Percentiles rank a stretch among this genome's conserved stretches.
phyloP scores from a whole-genome alignment of 805 yeast genomes.

The Candida anglica region DNA sequence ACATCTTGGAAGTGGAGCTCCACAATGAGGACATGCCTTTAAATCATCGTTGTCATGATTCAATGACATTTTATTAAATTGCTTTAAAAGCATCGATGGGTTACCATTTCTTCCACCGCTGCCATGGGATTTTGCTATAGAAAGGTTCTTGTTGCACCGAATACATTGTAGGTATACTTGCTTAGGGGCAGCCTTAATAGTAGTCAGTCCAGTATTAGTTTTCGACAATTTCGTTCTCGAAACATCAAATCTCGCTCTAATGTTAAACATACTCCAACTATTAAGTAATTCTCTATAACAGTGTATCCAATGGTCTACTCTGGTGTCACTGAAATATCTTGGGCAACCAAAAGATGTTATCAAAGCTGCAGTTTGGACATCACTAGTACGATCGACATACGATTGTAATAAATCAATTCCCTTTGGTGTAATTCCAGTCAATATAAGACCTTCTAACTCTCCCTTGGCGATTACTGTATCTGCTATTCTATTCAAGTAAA shows the following conservation, averaged over 20 bases:
- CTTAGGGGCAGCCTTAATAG: slow-evolving; percentile 53
- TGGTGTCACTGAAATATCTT: slow-evolving; percentile 65
- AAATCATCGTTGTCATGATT: slow-evolving; percentile 17
- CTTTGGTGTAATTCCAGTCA: slow-evolving; percentile 88
- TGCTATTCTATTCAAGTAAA: slow-evolving; percentile 67
- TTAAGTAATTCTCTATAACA: slow-evolving; percentile 66
- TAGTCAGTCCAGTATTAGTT: slow-evolving; percentile 43
- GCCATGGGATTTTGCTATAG: slow-evolving; percentile 24
- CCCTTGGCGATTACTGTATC: slow-evolving; percentile 72
- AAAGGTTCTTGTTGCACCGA: slow-evolving; percentile 73
- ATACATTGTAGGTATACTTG: slow-evolving; percentile 81
- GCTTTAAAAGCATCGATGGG: slow-evolving; percentile 20
- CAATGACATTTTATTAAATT: slow-evolving; percentile 25
- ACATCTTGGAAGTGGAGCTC: slow-evolving; percentile 83
- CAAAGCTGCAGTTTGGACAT: slow-evolving; percentile 87
- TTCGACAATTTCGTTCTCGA: slow-evolving; percentile 62
- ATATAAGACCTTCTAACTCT: slow-evolving; percentile 83
- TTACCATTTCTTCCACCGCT: slow-evolving; percentile 8
- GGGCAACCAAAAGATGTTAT: slow-evolving; percentile 82
- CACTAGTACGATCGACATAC: slow-evolving; percentile 84
- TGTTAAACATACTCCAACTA: slow-evolving; percentile 76
- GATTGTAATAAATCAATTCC: slow-evolving; percentile 81
- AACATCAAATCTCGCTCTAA: slow-evolving; percentile 83
- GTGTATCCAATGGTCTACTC: slow-evolving; percentile 77
- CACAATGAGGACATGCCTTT: slow-evolving; percentile 74